Conservation (phyloP, 371 early-diverging fungal genomes). For the Dichotomocladium elegans region DNA sequence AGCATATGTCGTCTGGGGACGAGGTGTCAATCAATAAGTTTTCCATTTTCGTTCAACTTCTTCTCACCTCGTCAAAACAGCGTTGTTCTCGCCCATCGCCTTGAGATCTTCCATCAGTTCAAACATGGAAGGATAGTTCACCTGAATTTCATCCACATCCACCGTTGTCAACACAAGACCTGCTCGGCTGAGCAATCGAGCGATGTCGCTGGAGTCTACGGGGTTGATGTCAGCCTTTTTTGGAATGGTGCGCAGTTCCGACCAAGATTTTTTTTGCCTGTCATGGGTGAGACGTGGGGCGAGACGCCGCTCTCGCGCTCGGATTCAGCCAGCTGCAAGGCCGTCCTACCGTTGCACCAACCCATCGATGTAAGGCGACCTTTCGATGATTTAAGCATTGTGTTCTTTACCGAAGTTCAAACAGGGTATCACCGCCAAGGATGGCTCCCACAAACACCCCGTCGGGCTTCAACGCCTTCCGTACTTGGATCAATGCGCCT, state of each 20-base stretch:
- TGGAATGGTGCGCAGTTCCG: neutral
- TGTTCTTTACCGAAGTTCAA: constrained; percentile 77
- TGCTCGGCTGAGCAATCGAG: constrained; percentile 75
- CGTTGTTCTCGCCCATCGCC: constrained; percentile 95
- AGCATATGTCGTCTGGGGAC: constrained; percentile 56
- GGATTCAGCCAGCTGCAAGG: constrained; percentile 86
- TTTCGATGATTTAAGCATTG: no score
- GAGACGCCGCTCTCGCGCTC: constrained; percentile 92
- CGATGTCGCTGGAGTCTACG: constrained; percentile 79
- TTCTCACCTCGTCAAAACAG: constrained; percentile 68
- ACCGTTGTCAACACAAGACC: constrained; percentile 90
- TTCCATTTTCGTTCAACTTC: neutral
- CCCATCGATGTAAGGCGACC: no score
- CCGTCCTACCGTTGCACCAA: constrained; percentile 69
- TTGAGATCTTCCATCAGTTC: constrained; percentile 88
- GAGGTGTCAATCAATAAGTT: neutral
- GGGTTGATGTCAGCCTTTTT: no score
- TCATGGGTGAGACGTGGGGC: constrained; percentile 90
- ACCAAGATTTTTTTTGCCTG: constrained; percentile 28
- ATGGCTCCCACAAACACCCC: constrained; percentile 90
- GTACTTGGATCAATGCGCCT: constrained; percentile 81
- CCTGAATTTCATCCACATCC: constrained; percentile 90
- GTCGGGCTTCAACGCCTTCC: constrained; percentile 80
- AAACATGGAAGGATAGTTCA: constrained; percentile 89
- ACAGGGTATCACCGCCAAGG: constrained; percentile 93